Evolutionary conservation across 257 asterid genomes (phyloP).

Genomic region (Jasminum sambac): DNA sequence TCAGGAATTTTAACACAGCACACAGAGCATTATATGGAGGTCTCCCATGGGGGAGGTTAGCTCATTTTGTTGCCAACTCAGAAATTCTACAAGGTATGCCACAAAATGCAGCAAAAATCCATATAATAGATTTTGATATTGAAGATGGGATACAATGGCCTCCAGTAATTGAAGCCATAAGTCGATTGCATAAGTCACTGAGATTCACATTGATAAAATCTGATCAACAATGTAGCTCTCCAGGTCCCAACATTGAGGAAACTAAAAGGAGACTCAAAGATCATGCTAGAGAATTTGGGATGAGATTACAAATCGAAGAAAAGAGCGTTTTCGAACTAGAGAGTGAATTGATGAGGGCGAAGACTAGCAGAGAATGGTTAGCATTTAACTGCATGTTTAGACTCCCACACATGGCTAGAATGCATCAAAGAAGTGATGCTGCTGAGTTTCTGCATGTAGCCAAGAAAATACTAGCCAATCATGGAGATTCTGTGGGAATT

Average conservation of each 20-base stretch:
- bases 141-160: conserved; percentile 51
- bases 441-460: conserved; percentile 45
- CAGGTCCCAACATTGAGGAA: conserved; percentile 43
- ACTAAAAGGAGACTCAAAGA: conserved; percentile 45
- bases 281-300: conserved; percentile 47
- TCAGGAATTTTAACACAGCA: conserved; percentile 48
- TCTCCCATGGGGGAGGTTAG: conserved; percentile 35
- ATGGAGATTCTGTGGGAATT: conserved; percentile 38
- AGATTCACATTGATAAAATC: conserved; percentile 52
- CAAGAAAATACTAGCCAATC: conserved; percentile 31
- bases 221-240: conserved; percentile 29
- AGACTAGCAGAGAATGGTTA: conserved; percentile 45
- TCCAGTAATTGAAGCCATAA: conserved; percentile 52
- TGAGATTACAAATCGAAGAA: conserved; percentile 45
- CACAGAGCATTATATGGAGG: conserved; percentile 47
- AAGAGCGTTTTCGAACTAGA: conserved; percentile 33
- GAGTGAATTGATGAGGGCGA: conserved; percentile 36
- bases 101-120: conserved; percentile 15
- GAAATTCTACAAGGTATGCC: conserved; percentile 42
- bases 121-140: conserved; percentile 39
- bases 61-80: conserved; percentile 43
- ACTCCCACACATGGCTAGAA: conserved; percentile 69
- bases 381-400: conserved; percentile 71
- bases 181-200: conserved; percentile 33
- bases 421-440: conserved; percentile 33